Conservation (phyloP, 768 basidiomycete genomes). For the Galerina sulciceps region DNA sequence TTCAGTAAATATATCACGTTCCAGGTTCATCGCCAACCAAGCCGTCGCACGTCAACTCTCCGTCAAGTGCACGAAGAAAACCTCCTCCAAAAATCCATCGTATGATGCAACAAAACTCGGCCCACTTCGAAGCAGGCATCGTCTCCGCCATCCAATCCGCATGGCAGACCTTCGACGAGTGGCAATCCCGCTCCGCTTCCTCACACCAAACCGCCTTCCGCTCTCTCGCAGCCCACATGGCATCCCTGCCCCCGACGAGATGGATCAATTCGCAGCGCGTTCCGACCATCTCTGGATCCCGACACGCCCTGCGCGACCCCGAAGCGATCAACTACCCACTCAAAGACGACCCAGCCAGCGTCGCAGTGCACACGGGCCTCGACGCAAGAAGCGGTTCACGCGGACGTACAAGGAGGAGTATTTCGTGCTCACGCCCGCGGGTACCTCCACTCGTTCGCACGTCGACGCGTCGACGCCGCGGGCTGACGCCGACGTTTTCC, state of each 20-base stretch:
- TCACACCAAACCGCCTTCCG: slow-evolving; percentile 79
- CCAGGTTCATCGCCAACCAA: slow-evolving; percentile 69
- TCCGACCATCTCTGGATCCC: slow-evolving; percentile 93
- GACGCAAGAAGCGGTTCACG: slow-evolving; percentile 97
- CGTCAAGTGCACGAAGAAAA: slow-evolving; percentile 98
- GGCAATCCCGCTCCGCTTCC: slow-evolving; percentile 80
- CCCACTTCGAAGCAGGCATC: slow-evolving; percentile 96
- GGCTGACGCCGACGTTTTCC: slow-evolving; percentile 72
- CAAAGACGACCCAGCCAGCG: slow-evolving; percentile 87
- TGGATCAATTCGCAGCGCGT: slow-evolving; percentile 96
- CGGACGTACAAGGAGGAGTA: slow-evolving; percentile 83
- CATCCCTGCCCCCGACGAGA: slow-evolving; percentile 78
- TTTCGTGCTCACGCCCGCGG: slow-evolving; percentile 93
- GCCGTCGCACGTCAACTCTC: slow-evolving; percentile 78
- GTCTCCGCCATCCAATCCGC: slow-evolving; percentile 95
- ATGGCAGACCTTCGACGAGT: slow-evolving; percentile 97
- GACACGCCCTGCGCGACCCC: slow-evolving; percentile 92
- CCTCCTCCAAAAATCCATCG: slow-evolving; percentile 93
- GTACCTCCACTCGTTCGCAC: slow-evolving; percentile 91
- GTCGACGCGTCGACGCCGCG: slow-evolving; percentile 66
- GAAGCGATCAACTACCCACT: slow-evolving; percentile 81
- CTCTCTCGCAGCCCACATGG: slow-evolving; percentile 72
- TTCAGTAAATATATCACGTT: background rate
- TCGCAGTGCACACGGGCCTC: slow-evolving; percentile 87
- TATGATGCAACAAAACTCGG: slow-evolving; percentile 99